phyloP scores from a whole-genome alignment of 2,329 filamentous ascomycete genomes.

The Chrysoporthe austroafricana region DNA sequence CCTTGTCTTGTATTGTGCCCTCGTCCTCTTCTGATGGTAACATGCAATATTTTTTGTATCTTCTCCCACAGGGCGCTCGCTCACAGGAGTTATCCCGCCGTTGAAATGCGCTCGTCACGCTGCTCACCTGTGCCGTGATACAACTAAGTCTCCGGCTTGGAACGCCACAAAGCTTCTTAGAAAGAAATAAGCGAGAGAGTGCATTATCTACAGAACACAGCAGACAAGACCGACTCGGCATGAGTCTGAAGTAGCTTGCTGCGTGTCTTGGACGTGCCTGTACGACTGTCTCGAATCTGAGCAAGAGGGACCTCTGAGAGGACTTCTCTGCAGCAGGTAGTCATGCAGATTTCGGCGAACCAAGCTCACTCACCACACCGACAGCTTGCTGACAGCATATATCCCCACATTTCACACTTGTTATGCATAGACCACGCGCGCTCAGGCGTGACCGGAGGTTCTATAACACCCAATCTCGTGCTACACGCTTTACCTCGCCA shows the following conservation, averaged over 20 bases:
- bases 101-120: not conserved
- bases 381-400: not conserved
- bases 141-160: not conserved
- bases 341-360: no score
- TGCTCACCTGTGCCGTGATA: not conserved
- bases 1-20: no score
- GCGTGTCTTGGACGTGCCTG: slow-evolving; percentile 17
- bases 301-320: not conserved
- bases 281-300: not conserved
- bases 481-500: not conserved
- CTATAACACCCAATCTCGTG: not conserved
- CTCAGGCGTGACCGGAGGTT: not conserved
- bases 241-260: not conserved
- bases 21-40: no score
- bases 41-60: no score
- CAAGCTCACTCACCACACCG: no score
- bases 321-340: not conserved
- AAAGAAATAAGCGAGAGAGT: slow-evolving; percentile 16
- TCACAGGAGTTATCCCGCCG: not conserved
- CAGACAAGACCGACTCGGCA: slow-evolving; percentile 18
- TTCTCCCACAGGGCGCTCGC: no score
- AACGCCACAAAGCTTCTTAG: slow-evolving; percentile 1
- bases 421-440: not conserved
- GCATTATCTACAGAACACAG: not conserved
- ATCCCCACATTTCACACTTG: not conserved